A percentile compares a stretch with the other conserved stretches of the same genome.
Conservation (phyloP, 2,329 filamentous ascomycete genomes). For the Colletotrichum lentis region DNA sequence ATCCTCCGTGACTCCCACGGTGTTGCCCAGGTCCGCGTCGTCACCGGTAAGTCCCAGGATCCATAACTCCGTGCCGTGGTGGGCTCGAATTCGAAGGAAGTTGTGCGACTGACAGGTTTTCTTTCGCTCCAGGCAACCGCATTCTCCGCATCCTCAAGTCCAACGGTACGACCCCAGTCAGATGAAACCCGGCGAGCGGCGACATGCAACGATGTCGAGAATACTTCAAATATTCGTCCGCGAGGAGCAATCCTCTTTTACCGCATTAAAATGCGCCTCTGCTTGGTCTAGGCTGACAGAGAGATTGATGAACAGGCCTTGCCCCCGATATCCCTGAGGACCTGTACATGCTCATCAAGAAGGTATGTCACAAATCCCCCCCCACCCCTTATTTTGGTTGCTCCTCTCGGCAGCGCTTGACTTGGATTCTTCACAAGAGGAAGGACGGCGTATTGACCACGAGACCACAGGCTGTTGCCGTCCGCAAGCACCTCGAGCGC, state of each 20-base stretch:
- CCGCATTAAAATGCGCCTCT: conserved; percentile 70
- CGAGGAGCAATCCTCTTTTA: conserved; percentile 30
- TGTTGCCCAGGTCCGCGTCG: conserved; percentile 96
- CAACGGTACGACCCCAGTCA: conserved; percentile 78
- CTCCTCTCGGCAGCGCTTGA: too few species aligned
- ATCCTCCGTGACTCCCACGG: conserved; percentile 98
- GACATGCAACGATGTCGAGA: conserved; percentile 22
- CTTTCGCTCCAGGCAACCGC: conserved; percentile 86
- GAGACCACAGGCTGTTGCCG: conserved; percentile 80
- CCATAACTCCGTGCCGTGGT: neutral
- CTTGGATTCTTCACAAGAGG: neutral
- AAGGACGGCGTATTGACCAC: conserved; percentile 13
- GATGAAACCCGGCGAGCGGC: conserved; percentile 38
- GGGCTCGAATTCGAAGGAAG: neutral
- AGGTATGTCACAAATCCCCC: conserved; percentile 64
- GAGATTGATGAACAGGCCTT: conserved; percentile 86
- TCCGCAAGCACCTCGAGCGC: conserved; percentile 99
- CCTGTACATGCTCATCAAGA: conserved; percentile 99
- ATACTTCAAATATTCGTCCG: conserved; percentile 18
- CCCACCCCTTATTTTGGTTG: too few species aligned
- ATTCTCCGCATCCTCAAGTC: conserved; percentile 99
- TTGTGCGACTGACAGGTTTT: conserved; percentile 50
- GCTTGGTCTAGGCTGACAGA: conserved; percentile 93
- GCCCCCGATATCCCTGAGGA: conserved; percentile 99
- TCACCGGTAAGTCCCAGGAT: conserved; percentile 78